Evolutionary conservation across 768 basidiomycete genomes (phyloP).

Genomic region (Tricholomella constricta): DNA sequence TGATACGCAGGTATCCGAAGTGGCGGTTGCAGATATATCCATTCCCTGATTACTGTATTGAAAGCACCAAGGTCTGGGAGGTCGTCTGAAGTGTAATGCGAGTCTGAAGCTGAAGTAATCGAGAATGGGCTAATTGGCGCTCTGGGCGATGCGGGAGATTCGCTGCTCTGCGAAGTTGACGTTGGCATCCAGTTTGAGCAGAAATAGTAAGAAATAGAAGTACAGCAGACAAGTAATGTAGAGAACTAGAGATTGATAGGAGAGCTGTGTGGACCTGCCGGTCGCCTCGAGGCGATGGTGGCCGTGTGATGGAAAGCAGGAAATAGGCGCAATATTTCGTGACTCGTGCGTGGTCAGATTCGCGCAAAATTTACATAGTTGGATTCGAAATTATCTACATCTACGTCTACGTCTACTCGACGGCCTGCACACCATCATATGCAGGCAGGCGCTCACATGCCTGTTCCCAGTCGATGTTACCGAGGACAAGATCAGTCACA

Average conservation of each 20-base stretch:
- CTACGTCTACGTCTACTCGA: constrained; percentile 42
- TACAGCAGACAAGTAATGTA: neutral
- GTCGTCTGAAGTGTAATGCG: constrained; percentile 62
- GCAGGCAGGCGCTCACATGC: constrained; percentile 70
- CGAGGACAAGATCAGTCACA: constrained; percentile 77
- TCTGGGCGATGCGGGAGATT: constrained; percentile 1
- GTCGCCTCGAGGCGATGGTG: constrained; percentile 10
- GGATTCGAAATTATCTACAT: neutral
- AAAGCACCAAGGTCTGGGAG: constrained; percentile 77
- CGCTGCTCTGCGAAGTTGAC: constrained; percentile 5
- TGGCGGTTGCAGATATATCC: constrained; percentile 54
- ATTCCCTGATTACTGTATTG: constrained; percentile 66
- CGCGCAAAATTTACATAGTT: no score
- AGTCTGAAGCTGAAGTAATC: constrained; percentile 20
- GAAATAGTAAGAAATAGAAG: neutral
- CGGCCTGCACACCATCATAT: constrained; percentile 90
- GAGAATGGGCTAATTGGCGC: constrained; percentile 11
- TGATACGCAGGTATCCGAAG: constrained; percentile 35
- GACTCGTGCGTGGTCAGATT: neutral
- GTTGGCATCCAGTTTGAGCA: constrained; percentile 1
- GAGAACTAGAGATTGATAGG: neutral
- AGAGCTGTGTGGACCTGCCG: constrained; percentile 2
- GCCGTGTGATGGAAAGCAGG: constrained; percentile 1
- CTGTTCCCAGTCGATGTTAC: constrained; percentile 73
- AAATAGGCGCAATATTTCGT: neutral